Conservation (phyloP, 148 eudicot species). For the Dianthus caryophyllus region DNA sequence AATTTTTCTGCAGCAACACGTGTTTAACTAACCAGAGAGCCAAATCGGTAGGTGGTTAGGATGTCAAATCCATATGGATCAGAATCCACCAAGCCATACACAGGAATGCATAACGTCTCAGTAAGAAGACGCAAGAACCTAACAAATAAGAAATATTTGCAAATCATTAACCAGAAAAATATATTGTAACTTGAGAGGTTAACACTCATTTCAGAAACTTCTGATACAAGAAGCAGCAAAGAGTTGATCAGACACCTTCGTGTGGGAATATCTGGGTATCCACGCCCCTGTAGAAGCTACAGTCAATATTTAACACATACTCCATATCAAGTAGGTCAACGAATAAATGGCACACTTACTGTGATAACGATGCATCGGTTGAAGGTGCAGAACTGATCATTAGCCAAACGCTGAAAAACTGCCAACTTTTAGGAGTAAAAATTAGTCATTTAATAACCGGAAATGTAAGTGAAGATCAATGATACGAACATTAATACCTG, state of each 20-base stretch:
- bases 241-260: too few relatives aligned
- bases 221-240: too few relatives aligned
- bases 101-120: conserved; percentile 54
- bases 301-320: conserved; percentile 26
- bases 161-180: too few relatives aligned
- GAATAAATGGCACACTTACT: too few relatives aligned
- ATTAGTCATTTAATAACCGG: too few relatives aligned
- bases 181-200: too few relatives aligned
- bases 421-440: too few relatives aligned
- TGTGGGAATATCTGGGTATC: conserved; percentile 97
- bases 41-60: conserved; percentile 80
- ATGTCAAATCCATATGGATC: conserved; percentile 98
- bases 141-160: too few relatives aligned
- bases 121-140: too few relatives aligned
- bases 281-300: conserved; percentile 67
- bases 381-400: conserved; percentile 71
- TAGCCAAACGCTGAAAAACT: conserved; percentile 86
- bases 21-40: conserved; percentile 83
- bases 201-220: too few relatives aligned
- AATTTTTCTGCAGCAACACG: background rate
- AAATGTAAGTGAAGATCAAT: too few relatives aligned
- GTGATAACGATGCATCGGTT: conserved; percentile 76
- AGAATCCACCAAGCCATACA: conserved; percentile 82
- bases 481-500: too few relatives aligned
- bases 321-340: background rate